Percentiles rank a stretch among this genome's conserved stretches.
Evolutionary conservation across 768 basidiomycete genomes (phyloP).

Genomic region (Termitomyces sp.): DNA sequence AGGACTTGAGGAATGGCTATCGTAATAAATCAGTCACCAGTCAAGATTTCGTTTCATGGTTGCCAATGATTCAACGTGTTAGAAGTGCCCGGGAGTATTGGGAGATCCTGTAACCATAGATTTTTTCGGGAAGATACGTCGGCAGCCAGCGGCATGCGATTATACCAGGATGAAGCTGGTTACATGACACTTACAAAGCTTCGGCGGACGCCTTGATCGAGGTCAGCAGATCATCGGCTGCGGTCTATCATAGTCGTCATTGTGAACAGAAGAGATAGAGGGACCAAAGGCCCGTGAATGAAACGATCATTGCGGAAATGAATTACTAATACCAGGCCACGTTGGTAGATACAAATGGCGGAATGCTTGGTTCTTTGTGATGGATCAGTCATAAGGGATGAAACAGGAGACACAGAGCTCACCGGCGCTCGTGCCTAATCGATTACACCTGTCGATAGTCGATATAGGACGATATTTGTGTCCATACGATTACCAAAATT

Average conservation of each 20-base stretch:
- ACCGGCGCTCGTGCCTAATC: not conserved
- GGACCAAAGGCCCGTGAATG: no score
- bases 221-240: not conserved
- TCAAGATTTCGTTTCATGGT: not conserved
- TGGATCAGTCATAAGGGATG: not conserved
- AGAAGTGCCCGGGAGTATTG: not conserved
- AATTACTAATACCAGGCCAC: not conserved
- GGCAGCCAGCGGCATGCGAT: not conserved
- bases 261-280: not conserved
- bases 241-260: not conserved
- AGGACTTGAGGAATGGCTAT: not conserved
- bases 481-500: not conserved
- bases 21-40: not conserved
- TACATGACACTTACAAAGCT: not conserved
- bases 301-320: not conserved
- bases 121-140: not conserved
- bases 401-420: not conserved
- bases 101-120: not conserved
- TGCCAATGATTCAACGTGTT: not conserved
- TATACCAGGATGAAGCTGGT: not conserved
- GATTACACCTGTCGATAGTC: not conserved
- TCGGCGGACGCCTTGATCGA: not conserved
- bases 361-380: not conserved
- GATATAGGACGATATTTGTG: not conserved
- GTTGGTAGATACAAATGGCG: not conserved